These are phyloP conservation scores for Gloeophyllum trabeum DNA, from an alignment of 768 basidiomycete species.

Conservation along the genomic window DNA sequence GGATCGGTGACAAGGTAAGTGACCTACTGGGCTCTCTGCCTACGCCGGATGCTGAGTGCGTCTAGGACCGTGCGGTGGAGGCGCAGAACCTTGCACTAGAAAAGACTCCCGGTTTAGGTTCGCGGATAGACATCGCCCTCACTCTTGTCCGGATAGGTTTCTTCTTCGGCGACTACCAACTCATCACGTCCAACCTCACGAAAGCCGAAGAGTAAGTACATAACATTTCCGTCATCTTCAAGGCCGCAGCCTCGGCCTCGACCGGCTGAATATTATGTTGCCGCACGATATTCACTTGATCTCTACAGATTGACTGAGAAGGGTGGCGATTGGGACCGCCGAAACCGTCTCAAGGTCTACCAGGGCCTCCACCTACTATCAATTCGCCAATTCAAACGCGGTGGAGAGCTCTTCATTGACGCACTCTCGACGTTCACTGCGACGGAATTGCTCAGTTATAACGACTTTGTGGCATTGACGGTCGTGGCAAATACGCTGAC, in stretches of 20 bases:
- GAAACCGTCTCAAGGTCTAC: slow-evolving; percentile 96
- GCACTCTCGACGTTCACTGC: slow-evolving; percentile 93
- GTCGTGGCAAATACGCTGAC: slow-evolving; percentile 72
- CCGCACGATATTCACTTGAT: not conserved
- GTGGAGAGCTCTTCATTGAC: slow-evolving; percentile 78
- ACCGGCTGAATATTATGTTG: no score
- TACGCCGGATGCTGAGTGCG: not conserved
- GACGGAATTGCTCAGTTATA: slow-evolving; percentile 77
- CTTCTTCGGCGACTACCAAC: slow-evolving; percentile 72
- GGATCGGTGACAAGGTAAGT: slow-evolving; percentile 72
- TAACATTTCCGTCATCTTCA: no score
- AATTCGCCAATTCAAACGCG: slow-evolving; percentile 85
- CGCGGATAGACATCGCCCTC: slow-evolving; percentile 86
- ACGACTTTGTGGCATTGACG: slow-evolving; percentile 81
- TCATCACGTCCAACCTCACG: slow-evolving; percentile 61
- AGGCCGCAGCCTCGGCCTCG: no score
- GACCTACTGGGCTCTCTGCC: not conserved
- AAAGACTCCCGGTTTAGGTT: slow-evolving; percentile 89
- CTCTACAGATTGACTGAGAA: slow-evolving; percentile 70
- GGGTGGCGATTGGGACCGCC: slow-evolving; percentile 96
- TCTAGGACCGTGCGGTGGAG: slow-evolving; percentile 66
- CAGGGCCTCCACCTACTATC: slow-evolving; percentile 76
- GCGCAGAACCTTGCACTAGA: slow-evolving; percentile 79
- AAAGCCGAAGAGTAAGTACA: slow-evolving; percentile 69
- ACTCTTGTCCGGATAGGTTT: slow-evolving; percentile 83